phyloP scores from a whole-genome alignment of 1,284 basidiomycete genomes.

The Puccinia brachypodii region DNA sequence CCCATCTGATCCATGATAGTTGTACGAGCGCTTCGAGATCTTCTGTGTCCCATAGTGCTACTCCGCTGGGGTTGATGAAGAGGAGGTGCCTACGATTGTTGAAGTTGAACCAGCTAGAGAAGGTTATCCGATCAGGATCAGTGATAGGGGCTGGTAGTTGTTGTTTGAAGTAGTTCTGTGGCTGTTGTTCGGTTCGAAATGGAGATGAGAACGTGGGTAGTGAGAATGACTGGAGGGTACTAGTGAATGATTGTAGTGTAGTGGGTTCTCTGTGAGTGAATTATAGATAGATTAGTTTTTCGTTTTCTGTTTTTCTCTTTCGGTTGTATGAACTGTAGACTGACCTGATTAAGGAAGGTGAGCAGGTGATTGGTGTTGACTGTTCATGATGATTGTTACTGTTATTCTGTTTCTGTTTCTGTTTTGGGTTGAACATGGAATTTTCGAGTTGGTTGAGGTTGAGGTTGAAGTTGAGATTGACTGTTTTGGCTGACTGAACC shows the following conservation, averaged over 20 bases:
- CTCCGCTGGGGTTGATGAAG: not conserved
- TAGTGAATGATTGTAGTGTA: slow-evolving; percentile 33
- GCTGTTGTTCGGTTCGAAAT: slow-evolving; percentile 13
- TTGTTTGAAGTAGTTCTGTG: not conserved
- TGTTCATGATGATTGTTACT: not conserved
- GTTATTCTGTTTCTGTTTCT: not conserved
- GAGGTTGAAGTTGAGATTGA: too few relatives aligned
- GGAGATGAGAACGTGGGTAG: slow-evolving; percentile 8
- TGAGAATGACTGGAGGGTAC: slow-evolving; percentile 31
- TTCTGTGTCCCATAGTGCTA: slow-evolving; percentile 36
- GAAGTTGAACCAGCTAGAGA: slow-evolving; percentile 28
- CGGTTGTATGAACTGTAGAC: not conserved
- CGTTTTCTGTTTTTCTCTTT: not conserved
- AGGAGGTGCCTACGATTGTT: slow-evolving; percentile 19
- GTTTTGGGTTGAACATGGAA: not conserved
- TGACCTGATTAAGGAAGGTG: slow-evolving; percentile 21
- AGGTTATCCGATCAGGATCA: slow-evolving; percentile 11
- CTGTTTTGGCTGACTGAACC: too few relatives aligned
- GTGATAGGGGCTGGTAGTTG: not conserved
- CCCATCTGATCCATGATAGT: slow-evolving; percentile 8
- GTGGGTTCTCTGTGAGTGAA: slow-evolving; percentile 24
- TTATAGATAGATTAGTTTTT: not conserved
- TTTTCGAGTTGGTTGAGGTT: not conserved
- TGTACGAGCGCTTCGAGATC: slow-evolving; percentile 35
- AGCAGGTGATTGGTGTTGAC: not conserved